Evolutionary conservation across 805 yeast species (phyloP).

Genomic region (Candida maesae): DNA sequence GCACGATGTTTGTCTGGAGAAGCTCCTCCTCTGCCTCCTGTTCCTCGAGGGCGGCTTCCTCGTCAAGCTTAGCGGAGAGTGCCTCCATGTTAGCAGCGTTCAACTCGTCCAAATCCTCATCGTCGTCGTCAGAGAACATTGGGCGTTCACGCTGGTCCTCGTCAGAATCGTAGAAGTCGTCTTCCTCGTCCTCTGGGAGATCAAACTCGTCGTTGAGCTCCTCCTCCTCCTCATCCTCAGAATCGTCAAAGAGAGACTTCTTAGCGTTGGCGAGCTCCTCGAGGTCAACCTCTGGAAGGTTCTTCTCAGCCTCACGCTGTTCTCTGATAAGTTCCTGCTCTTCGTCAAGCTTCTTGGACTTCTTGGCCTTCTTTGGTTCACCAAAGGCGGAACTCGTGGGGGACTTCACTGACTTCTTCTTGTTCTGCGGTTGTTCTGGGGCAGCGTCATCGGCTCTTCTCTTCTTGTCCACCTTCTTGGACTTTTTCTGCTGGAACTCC

Average conservation of each 20-base stretch:
- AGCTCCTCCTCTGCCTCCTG: constrained; percentile 59
- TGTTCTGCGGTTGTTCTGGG: constrained; percentile 26
- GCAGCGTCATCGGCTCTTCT: constrained; percentile 32
- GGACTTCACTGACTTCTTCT: constrained; percentile 19
- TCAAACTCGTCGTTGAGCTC: constrained; percentile 48
- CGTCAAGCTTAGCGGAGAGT: constrained; percentile 63
- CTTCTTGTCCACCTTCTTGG: constrained; percentile 33
- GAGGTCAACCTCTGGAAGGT: constrained; percentile 60
- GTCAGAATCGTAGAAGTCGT: constrained; percentile 26
- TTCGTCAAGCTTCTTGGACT: constrained; percentile 24
- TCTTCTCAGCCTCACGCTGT: constrained; percentile 38
- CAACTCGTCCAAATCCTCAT: constrained; percentile 62
- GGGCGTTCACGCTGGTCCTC: constrained; percentile 26
- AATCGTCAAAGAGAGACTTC: constrained; percentile 71
- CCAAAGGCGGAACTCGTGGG: too few species aligned
- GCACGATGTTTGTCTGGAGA: constrained; percentile 50
- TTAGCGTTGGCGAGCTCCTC: constrained; percentile 67
- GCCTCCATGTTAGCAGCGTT: constrained; percentile 85
- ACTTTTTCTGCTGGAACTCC: constrained; percentile 57
- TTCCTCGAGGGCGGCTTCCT: constrained; percentile 54
- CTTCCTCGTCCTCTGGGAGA: constrained; percentile 48
- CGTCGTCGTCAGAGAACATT: constrained; percentile 39
- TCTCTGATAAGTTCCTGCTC: constrained; percentile 24
- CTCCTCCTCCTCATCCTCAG: constrained; percentile 34
- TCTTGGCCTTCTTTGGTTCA: constrained; percentile 17